Conservation (phyloP, 495 filamentous ascomycete species). For the Penicillium canariense region DNA sequence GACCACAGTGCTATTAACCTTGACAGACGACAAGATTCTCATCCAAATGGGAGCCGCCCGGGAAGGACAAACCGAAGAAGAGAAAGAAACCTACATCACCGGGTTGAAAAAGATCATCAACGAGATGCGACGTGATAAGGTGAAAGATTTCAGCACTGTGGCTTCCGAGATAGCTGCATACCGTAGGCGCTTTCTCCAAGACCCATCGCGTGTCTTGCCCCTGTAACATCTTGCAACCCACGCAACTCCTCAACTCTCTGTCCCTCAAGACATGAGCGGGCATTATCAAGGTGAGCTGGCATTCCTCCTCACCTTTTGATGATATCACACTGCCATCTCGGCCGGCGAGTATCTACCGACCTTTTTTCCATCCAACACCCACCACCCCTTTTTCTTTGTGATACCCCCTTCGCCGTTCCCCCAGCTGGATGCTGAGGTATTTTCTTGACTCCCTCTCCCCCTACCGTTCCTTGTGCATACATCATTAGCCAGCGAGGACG, state of each 20-base stretch:
- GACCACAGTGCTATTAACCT: constrained; percentile 55
- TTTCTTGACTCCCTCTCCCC: constrained; percentile 3
- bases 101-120: constrained; percentile 76
- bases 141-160: constrained; percentile 78
- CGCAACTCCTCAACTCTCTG: background rate
- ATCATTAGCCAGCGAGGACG: constrained; percentile 22
- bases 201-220: constrained; percentile 48
- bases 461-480: constrained; percentile 8
- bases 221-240: constrained; percentile 36
- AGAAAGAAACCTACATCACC: constrained; percentile 67
- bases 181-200: constrained; percentile 66
- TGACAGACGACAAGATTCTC: constrained; percentile 81
- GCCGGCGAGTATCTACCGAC: constrained; percentile 1
- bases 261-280: background rate
- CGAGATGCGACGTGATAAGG: constrained; percentile 67
- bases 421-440: constrained; percentile 8
- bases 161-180: constrained; percentile 79
- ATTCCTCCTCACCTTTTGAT: constrained; percentile 11
- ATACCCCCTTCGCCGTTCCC: constrained; percentile 4
- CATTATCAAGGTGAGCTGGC: constrained; percentile 36
- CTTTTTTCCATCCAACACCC: constrained; percentile 2
- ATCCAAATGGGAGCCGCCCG: constrained; percentile 72
- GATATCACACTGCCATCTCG: background rate
- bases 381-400: constrained; percentile 7
- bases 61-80: constrained; percentile 68